Base-by-base conservation (phyloP, 768 basidiomycete species). In the Symmetrospora coprosmae region DNA sequence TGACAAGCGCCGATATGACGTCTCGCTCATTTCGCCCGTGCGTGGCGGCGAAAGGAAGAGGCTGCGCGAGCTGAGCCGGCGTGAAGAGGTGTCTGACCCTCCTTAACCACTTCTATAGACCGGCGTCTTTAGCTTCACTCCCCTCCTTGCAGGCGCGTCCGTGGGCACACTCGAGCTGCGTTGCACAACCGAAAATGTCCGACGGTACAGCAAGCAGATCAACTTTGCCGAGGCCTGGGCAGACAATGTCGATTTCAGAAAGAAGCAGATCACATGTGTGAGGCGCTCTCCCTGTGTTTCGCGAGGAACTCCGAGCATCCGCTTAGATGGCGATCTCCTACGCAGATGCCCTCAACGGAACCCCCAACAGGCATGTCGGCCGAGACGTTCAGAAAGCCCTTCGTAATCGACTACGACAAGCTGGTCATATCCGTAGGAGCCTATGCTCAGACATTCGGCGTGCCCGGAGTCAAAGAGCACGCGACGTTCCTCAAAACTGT, bases 91-190 rank as follows among this genome's bases (percentile, higher is more conserved):
- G n/a, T n/a, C n/a, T n/a, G n/a, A n/a, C n/a, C n/a, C n/a, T n/a
- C n/a, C n/a, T n/a, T n/a, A n/a, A n/a, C n/a, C n/a, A n/a, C n/a
- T n/a, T n/a, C n/a, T n/a, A n/a, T n/a, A n/a, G n/a, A n/a, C n/a
- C 33, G 51, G 59, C 5, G 45, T 49, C 40, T 67, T 68, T 14
- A 66, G 64, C 49, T 71, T 63, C 46, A 62, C 61, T 4, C 61
- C 83, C 0, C 71, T 86, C 30, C 76, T 85, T 1, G 82, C 83
- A 0, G 76, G 80, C 79, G 80, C 83, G 60, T 79, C 85, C 2
- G 85, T 87, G 25, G 88, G 88, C 2, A 88, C 87, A 5, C 75
- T 91, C 46, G 86, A 88, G 65, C 87, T 83, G 68, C 75, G 86
- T 25, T 82, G 83, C 66, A 83, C 85, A 0, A 75, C 87, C 33